Percentiles rank a stretch among this genome's conserved stretches.
These are phyloP conservation scores for Didymella glomerata DNA, from an alignment of 2,329 filamentous ascomycete genomes.

Conservation along the genomic window DNA sequence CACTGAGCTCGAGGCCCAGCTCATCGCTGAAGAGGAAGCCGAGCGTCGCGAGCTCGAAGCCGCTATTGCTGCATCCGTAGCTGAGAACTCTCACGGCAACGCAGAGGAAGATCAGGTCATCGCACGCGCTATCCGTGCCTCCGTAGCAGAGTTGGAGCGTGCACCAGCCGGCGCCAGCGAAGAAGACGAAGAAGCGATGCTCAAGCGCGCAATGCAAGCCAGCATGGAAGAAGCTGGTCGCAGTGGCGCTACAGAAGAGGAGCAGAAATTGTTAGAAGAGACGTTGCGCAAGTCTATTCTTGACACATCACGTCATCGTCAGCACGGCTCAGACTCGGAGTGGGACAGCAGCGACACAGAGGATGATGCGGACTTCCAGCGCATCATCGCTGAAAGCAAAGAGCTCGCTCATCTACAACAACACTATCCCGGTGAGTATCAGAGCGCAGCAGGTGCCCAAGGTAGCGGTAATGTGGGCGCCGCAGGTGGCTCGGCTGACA, in stretches of 20 bases:
- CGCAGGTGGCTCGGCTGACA: constrained; percentile 2
- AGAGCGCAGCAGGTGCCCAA: constrained; percentile 19
- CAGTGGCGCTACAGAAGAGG: constrained; percentile 42
- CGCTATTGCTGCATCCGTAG: constrained; percentile 71
- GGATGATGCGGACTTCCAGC: constrained; percentile 49
- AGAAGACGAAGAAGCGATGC: constrained; percentile 56
- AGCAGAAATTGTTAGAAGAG: constrained; percentile 55
- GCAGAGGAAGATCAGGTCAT: constrained; percentile 73
- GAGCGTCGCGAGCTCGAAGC: constrained; percentile 72
- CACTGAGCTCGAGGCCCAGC: constrained; percentile 31
- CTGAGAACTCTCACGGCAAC: constrained; percentile 74
- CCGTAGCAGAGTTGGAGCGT: constrained; percentile 66
- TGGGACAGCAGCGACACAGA: constrained; percentile 44
- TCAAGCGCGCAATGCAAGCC: constrained; percentile 61
- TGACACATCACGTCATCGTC: constrained; percentile 45
- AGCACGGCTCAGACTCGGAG: constrained; percentile 36
- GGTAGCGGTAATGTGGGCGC: constrained; percentile 13
- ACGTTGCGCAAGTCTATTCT: constrained; percentile 56
- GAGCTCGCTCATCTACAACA: constrained; percentile 41
- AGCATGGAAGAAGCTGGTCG: constrained; percentile 57
- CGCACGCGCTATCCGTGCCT: constrained; percentile 77
- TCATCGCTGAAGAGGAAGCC: constrained; percentile 43
- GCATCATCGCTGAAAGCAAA: constrained; percentile 49
- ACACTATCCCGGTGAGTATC: constrained; percentile 30
- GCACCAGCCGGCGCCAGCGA: constrained; percentile 42